Base-by-base conservation (phyloP, 345 rosid genomes). In the Populus deltoides region DNA sequence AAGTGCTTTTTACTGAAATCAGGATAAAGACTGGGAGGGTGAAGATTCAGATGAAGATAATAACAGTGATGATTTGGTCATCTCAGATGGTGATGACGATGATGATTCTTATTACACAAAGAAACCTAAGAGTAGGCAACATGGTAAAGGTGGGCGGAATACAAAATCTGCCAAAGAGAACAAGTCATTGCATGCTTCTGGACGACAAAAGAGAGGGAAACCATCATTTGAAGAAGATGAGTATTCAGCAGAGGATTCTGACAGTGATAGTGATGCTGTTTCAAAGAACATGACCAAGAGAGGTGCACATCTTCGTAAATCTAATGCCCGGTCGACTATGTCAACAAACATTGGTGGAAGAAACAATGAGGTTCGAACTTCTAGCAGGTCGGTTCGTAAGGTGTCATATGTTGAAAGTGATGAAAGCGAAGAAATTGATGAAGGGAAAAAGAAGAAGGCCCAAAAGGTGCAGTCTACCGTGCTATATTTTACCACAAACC, bases 351-450 rank as follows among this genome's bases (percentile, higher is more conserved):
- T 75, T 63, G 80, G 70, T 72, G 93, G 90, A 77, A 89, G 89
- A 80, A 85, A 83, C 81, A 89, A 77, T 71, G 98, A 97, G 86
- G 91, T 92, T 72, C 97, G 99, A 75, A 89, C 91, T 80, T 97
- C 99, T 73, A 87, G 85, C 80, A 86, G 99, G 90, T 90, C 98
- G 33, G 89, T 90, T 80, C 92, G 96, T 73, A 97, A 97, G 89
- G 98, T 97, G 61, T 97, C 99, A 41, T 97, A 97, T 90, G 98
- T 89, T 69, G 99, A 97, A 88, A 97, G 98, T 83, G 99, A 97
- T 68, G 99, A 92, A 86, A 97, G 98, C 81, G 99, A 97, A 88
- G 98, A 92, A 66, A 75, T 82, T 75, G 97, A 92, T 85, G 98
- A 94, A 83, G 89, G 88, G 77, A 94, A 82, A 86, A 92, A 84